Base-by-base conservation (phyloP, 176 grass and related monocot species). In the Cocos nucifera region DNA sequence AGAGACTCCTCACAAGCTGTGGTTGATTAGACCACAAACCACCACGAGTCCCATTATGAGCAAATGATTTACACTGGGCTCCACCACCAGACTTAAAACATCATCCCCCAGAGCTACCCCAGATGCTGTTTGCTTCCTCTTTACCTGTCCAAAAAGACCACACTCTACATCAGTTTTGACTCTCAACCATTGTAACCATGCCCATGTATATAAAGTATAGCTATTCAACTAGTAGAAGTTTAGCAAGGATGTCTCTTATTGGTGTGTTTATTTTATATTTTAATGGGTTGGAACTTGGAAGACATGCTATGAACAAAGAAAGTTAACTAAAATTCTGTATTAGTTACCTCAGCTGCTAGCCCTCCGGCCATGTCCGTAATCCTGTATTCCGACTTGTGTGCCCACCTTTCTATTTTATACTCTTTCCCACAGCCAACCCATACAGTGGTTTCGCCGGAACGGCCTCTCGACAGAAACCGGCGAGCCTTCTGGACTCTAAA, bases 71-170 rank as follows among this genome's bases (percentile, higher is more conserved):
- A 27, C 75, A 4, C 50, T 17, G 17, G 66, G 51, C 15, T 71
- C 77, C 27, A 89, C 63, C 8, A 62, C 84, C 58, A 89, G 73
- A 23, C 19, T 78, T 12, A 87, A 64, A 28, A 93, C 77, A 63
- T 93, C 88, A 30, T 83, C 79, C 67, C 86, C 82, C 2, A 95
- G 74, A 51, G 66, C 58, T 18, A 95, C 20, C 9, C 88, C 83
- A 16, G 54, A 49, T 3, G 73, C 75, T 63, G 90, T 89, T 54
- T 67, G 79, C 79, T 95, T 95, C 77, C 82, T 76, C 21, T 83
- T 69, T 64, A 88, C 60, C 80, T 82, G 0, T 12, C 10, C 35
- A 44, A 14, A 44, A 44, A 44, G 10, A 44, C 3, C 35, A 44
- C 35, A 44, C n/a, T 44, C 10, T 3, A 9, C 9, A 12, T 44